Evolutionary conservation across 805 yeast genomes (phyloP).

Genomic region (Suhomyces kilbournensis): DNA sequence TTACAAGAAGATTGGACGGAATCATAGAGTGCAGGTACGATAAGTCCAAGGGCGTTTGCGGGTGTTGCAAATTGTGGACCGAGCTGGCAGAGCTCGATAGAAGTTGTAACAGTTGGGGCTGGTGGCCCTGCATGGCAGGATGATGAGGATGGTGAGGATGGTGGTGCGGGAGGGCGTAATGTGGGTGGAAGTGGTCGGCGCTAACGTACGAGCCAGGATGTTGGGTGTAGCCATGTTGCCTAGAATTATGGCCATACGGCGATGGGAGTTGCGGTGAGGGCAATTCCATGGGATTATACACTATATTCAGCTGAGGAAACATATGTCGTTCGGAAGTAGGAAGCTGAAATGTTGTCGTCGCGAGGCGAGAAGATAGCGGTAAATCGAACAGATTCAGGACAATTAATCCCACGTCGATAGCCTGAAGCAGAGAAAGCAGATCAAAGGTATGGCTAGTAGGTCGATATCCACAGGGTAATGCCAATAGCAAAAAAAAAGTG

Average conservation of each 20-base stretch:
- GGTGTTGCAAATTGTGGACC: conserved; percentile 2
- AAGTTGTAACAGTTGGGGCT: background rate
- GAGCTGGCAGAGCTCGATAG: background rate
- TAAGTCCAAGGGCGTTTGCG: conserved; percentile 54
- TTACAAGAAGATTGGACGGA: conserved; percentile 58
- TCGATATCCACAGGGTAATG: background rate
- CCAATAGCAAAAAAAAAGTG: background rate
- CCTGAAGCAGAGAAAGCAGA: background rate
- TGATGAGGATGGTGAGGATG: background rate
- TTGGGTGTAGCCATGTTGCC: background rate
- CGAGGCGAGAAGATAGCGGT: background rate
- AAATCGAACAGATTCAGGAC: background rate
- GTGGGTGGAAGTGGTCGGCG: background rate
- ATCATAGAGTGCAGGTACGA: conserved; percentile 59
- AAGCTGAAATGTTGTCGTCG: background rate
- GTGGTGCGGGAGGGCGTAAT: background rate
- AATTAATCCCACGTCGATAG: background rate
- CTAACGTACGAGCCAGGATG: background rate
- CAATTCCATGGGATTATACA: conserved; percentile 1
- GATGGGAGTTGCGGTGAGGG: background rate
- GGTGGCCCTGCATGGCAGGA: background rate
- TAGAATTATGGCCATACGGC: background rate
- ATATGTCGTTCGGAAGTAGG: background rate
- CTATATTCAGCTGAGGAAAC: conserved; percentile 3
- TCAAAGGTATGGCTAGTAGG: background rate